Percentiles rank a stretch among this genome's conserved stretches.
These are phyloP conservation scores for Pyrenophora tritici-repentis DNA, from an alignment of 2,329 filamentous ascomycete genomes.

Conservation along the genomic window DNA sequence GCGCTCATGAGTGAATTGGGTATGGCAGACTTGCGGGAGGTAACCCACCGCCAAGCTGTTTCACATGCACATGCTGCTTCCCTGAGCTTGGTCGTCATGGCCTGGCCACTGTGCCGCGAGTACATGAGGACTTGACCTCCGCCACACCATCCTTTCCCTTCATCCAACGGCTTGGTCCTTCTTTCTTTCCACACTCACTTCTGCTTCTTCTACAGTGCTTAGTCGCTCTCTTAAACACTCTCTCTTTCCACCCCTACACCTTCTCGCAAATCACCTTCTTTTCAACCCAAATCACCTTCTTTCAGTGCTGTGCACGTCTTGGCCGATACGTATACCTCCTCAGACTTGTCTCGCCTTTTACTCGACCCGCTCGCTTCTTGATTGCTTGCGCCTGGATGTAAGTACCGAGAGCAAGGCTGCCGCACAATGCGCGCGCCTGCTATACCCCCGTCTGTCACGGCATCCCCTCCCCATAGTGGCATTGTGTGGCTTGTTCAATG, in stretches of 20 bases:
- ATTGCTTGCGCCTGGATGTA: conserved; percentile 43
- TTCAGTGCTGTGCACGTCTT: conserved; percentile 48
- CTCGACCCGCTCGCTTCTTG: conserved; percentile 33
- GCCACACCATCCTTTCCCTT: conserved; percentile 10
- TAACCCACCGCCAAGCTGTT: conserved; percentile 42
- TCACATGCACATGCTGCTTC: conserved; percentile 41
- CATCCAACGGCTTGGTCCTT: conserved; percentile 23
- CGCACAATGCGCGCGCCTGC: conserved; percentile 19
- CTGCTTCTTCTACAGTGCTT: conserved; percentile 41
- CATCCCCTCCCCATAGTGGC: conserved; percentile 20
- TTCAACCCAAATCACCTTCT: conserved; percentile 21
- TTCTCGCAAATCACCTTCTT: conserved; percentile 11
- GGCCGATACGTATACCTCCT: conserved; percentile 38
- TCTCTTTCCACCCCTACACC: conserved; percentile 16
- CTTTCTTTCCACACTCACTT: conserved; percentile 26
- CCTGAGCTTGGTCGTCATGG: conserved; percentile 41
- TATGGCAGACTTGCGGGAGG: conserved; percentile 34
- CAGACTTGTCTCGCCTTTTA: conserved; percentile 29
- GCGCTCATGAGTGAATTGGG: conserved; percentile 28
- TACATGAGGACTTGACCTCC: conserved; percentile 37
- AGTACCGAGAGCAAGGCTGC: conserved; percentile 24
- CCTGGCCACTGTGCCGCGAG: conserved; percentile 29
- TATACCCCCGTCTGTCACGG: conserved; percentile 11
- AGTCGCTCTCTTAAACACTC: conserved; percentile 20
- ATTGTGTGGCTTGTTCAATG: conserved; percentile 15